phyloP scores from a whole-genome alignment of 2,329 filamentous ascomycete genomes.

The Fusarium continuum region DNA sequence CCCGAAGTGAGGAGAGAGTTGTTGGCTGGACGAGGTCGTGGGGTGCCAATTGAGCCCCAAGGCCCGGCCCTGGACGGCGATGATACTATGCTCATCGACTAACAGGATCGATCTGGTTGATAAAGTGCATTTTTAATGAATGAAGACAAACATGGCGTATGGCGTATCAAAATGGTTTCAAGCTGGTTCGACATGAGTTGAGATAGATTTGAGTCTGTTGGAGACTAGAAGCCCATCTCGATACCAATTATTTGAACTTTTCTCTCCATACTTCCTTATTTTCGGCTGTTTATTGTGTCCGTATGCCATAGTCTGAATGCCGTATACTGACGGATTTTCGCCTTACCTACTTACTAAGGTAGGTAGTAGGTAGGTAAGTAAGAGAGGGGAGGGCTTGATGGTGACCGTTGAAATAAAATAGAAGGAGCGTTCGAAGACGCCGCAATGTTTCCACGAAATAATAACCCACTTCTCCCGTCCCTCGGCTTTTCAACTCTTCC shows the following conservation, averaged over 20 bases:
- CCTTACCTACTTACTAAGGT: too few relatives aligned
- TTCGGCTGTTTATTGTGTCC: background rate
- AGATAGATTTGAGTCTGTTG: conserved; percentile 35
- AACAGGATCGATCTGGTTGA: conserved; percentile 30
- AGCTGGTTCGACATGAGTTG: conserved; percentile 38
- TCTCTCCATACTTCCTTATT: background rate
- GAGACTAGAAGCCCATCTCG: conserved; percentile 32
- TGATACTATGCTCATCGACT: conserved; percentile 87
- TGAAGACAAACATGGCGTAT: conserved; percentile 38
- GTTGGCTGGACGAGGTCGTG: conserved; percentile 85
- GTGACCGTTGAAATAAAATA: too few relatives aligned
- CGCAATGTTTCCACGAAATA: background rate
- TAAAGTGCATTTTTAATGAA: conserved; percentile 38
- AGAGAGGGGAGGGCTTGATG: too few relatives aligned
- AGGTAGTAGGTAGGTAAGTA: too few relatives aligned
- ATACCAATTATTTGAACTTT: conserved; percentile 39
- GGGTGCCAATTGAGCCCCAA: conserved; percentile 70
- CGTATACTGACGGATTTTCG: background rate
- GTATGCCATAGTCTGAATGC: background rate
- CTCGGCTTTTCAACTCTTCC: background rate
- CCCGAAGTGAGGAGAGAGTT: conserved; percentile 91
- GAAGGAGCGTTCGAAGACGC: background rate
- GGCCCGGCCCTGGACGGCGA: conserved; percentile 73
- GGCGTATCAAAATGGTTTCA: conserved; percentile 39
- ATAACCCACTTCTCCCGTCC: background rate